A percentile compares a stretch with the other conserved stretches of the same genome.
Evolutionary conservation across 352 stramenopile species (phyloP).

Genomic region (Phytophthora idaei): DNA sequence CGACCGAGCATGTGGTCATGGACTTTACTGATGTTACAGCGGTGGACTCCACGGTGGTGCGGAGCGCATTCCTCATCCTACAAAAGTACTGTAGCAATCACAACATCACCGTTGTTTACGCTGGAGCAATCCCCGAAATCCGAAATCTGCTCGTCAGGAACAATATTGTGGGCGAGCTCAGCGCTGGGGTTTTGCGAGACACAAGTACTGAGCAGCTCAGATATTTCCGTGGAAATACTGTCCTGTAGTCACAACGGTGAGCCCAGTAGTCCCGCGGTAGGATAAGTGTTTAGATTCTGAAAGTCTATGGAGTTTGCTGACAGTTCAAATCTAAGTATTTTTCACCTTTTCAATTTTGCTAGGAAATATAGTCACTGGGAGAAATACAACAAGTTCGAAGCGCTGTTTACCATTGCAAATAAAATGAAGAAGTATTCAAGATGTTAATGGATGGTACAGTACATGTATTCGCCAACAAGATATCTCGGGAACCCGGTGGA

Average conservation of each 20-base stretch:
- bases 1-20: constrained; percentile 83
- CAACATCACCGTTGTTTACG: constrained; percentile 67
- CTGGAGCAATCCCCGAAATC: constrained; percentile 60
- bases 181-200: constrained; percentile 79
- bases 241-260: background rate
- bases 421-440: too few species aligned
- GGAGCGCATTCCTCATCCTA: constrained; percentile 80
- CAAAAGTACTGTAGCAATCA: constrained; percentile 76
- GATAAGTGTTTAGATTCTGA: too few species aligned
- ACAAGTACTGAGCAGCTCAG: constrained; percentile 35
- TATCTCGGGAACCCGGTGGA: too few species aligned
- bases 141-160: constrained; percentile 60
- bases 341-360: too few species aligned
- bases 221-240: background rate
- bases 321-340: too few species aligned
- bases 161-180: constrained; percentile 61
- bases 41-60: constrained; percentile 83
- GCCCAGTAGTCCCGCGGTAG: background rate
- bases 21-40: constrained; percentile 84
- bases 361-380: too few species aligned
- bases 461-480: too few species aligned
- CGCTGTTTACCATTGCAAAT: too few species aligned
- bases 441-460: too few species aligned
- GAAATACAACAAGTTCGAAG: too few species aligned
- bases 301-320: too few species aligned